These are phyloP conservation scores for Mycosarcoma mackinlayi DNA, from an alignment of 1,284 basidiomycete genomes.

Conservation along the genomic window DNA sequence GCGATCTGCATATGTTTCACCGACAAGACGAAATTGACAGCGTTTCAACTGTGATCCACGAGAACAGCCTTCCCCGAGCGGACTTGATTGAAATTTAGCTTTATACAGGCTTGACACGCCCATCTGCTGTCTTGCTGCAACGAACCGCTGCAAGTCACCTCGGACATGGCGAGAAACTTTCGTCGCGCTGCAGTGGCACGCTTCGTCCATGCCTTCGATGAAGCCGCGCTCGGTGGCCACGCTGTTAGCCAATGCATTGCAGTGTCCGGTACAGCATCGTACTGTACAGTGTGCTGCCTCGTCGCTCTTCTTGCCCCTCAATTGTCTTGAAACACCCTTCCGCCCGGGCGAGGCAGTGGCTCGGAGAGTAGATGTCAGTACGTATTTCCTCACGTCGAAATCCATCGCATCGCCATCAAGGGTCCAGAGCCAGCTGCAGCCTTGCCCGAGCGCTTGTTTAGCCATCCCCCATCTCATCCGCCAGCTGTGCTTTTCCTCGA, in stretches of 20 bases:
- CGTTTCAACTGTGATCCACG: constrained; percentile 14
- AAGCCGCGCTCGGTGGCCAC: constrained; percentile 2
- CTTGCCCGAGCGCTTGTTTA: constrained; percentile 24
- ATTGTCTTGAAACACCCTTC: too few relatives aligned
- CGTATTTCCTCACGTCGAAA: not conserved
- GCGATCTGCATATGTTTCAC: constrained; percentile 26
- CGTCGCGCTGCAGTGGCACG: not conserved
- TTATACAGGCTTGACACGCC: not conserved
- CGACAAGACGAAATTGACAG: constrained; percentile 10
- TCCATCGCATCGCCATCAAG: not conserved
- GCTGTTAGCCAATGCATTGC: too few relatives aligned
- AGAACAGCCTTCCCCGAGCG: constrained; percentile 21
- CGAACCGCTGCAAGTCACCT: constrained; percentile 11
- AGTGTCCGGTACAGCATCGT: too few relatives aligned
- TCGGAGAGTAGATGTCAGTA: constrained; percentile 7
- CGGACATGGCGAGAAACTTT: constrained; percentile 8
- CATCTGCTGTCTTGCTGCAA: not conserved
- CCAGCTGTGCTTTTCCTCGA: constrained; percentile 10
- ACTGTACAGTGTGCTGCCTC: constrained; percentile 1
- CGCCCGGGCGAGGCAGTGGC: not conserved
- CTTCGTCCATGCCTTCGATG: not conserved
- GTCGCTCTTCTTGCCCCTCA: too few relatives aligned
- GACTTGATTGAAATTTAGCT: constrained; percentile 10
- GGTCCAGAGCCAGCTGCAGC: constrained; percentile 20
- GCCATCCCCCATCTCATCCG: not conserved